Evolutionary conservation across 352 stramenopile genomes (phyloP).

Genomic region (Globisporangium radiosum): DNA sequence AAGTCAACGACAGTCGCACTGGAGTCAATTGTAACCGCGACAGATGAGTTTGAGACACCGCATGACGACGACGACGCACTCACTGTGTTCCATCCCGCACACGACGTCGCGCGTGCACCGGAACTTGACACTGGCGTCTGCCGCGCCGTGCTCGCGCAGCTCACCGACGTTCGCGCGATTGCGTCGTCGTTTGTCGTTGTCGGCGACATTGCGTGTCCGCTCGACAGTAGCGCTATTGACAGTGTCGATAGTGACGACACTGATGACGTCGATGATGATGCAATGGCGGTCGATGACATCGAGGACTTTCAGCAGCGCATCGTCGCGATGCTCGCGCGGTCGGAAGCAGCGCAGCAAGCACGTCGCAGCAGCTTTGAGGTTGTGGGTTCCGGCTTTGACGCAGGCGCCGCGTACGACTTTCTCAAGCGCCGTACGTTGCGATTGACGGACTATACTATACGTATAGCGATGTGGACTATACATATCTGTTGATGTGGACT

Average conservation of each 20-base stretch:
- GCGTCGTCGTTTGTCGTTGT: constrained; percentile 39
- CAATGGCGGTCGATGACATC: constrained; percentile 12
- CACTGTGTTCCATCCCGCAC: constrained; percentile 37
- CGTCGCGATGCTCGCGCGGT: constrained; percentile 46
- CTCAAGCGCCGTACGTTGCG: constrained; percentile 58
- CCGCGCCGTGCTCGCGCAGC: constrained; percentile 40
- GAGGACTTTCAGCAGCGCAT: constrained; percentile 44
- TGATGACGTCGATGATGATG: neutral
- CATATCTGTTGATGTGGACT: too few species aligned
- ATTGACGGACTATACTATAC: neutral
- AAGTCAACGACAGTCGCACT: constrained; percentile 4
- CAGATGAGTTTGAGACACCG: constrained; percentile 4
- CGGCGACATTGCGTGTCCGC: constrained; percentile 48
- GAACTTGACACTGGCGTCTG: constrained; percentile 46
- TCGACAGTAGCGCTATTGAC: constrained; percentile 13
- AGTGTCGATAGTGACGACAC: neutral
- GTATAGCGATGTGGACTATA: too few species aligned
- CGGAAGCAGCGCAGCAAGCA: constrained; percentile 31
- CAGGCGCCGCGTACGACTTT: constrained; percentile 51
- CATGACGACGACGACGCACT: constrained; percentile 9
- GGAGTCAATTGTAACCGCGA: constrained; percentile 18
- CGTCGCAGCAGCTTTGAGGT: constrained; percentile 47
- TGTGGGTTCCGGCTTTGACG: constrained; percentile 47
- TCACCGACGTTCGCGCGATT: constrained; percentile 31
- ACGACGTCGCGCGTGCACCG: constrained; percentile 21